phyloP scores from a whole-genome alignment of 2,329 filamentous ascomycete species.

The Atkinsonella texensis region DNA sequence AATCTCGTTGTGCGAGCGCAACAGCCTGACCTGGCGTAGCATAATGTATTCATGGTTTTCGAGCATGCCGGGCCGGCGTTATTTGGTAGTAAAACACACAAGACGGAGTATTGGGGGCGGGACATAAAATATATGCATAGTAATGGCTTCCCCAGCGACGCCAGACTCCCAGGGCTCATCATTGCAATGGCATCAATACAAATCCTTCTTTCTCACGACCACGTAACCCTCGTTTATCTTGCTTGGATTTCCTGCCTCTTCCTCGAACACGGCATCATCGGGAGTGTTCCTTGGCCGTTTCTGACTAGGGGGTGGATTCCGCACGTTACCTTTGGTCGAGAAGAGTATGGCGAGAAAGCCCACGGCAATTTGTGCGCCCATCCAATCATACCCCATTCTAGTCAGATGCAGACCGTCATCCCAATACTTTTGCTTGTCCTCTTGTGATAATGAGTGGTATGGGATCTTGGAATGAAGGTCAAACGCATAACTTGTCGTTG shows the following conservation, averaged over 20 bases:
- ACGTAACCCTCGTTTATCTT: constrained; percentile 41
- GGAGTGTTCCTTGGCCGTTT: constrained; percentile 19
- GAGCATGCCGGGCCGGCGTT: not conserved
- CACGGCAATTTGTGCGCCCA: constrained; percentile 45
- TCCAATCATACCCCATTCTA: constrained; percentile 45
- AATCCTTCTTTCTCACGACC: constrained; percentile 38
- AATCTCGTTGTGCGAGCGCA: constrained; percentile 30
- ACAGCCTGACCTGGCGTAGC: not conserved
- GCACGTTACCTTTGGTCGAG: not conserved
- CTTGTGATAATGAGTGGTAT: constrained; percentile 34
- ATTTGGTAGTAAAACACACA: not conserved
- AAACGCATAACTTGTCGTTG: constrained; percentile 37
- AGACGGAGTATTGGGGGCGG: not conserved
- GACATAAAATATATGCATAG: not conserved
- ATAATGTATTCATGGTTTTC: not conserved
- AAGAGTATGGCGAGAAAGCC: constrained; percentile 25
- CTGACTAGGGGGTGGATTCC: not conserved
- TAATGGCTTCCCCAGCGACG: not conserved
- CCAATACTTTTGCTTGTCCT: constrained; percentile 40
- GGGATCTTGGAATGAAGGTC: constrained; percentile 45
- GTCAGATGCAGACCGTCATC: constrained; percentile 50
- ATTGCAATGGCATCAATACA: constrained; percentile 27
- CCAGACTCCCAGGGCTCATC: not conserved
- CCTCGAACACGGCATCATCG: constrained; percentile 29
- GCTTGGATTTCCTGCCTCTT: constrained; percentile 36